Percentiles rank a stretch among this genome's conserved stretches.
Evolutionary conservation across 495 filamentous ascomycete species (phyloP).

Genomic region (Elaphomyces granulatus): DNA sequence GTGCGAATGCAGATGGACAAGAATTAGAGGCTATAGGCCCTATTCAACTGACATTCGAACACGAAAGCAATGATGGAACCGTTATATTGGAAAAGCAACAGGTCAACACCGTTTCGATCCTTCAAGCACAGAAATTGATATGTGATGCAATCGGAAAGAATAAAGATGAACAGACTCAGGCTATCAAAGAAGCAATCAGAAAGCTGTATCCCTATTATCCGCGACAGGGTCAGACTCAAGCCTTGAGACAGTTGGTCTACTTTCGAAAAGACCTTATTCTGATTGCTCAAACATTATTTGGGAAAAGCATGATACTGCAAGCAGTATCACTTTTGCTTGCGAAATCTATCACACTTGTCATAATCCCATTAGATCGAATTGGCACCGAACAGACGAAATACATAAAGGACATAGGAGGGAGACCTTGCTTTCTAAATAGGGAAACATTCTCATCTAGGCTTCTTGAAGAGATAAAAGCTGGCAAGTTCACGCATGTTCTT

Average conservation of each 20-base stretch:
- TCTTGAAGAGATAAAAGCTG: not conserved
- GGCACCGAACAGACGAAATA: conserved; percentile 4
- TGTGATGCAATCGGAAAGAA: not conserved
- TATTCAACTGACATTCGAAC: no score
- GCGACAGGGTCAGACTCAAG: conserved; percentile 2
- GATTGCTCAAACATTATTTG: conserved; percentile 7
- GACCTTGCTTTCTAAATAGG: not conserved
- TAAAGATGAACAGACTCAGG: not conserved
- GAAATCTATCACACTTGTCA: conserved; percentile 5
- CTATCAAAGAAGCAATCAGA: not conserved
- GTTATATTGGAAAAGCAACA: no score
- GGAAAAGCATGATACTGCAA: conserved; percentile 7
- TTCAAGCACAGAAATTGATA: not conserved
- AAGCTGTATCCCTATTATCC: conserved; percentile 5
- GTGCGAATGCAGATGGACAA: no score
- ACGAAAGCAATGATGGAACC: no score
- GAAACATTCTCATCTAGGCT: not conserved
- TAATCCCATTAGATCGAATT: conserved; percentile 5
- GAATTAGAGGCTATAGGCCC: no score
- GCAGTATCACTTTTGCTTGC: conserved; percentile 4
- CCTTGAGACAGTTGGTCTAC: conserved; percentile 6
- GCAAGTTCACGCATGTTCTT: not conserved
- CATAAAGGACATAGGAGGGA: not conserved
- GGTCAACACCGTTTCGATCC: no score
- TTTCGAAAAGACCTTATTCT: conserved; percentile 6